Evolutionary conservation across 179 eudicot genomes (phyloP).

Genomic region (Silene vulgaris): DNA sequence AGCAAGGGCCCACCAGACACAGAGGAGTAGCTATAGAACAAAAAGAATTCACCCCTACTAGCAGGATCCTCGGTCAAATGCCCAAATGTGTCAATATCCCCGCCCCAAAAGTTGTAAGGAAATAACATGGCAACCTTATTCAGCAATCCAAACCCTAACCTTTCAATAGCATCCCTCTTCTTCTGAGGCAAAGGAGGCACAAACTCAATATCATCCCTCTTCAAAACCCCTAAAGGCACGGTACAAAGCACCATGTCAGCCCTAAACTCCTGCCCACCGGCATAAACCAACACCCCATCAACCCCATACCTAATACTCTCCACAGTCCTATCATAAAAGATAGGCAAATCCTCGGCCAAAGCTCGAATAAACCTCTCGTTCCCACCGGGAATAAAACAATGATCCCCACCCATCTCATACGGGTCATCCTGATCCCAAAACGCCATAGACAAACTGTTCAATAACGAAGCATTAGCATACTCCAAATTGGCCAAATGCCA

Average conservation of each 20-base stretch:
- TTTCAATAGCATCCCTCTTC: conserved; percentile 71
- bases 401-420: conserved; percentile 98
- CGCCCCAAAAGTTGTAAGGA: conserved; percentile 95
- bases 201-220: conserved; percentile 62
- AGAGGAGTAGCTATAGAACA: conserved; percentile 83
- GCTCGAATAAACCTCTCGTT: conserved; percentile 81
- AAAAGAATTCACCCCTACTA: conserved; percentile 88
- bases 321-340: conserved; percentile 56
- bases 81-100: conserved; percentile 90
- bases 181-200: conserved; percentile 78
- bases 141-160: conserved; percentile 86
- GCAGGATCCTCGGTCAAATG: conserved; percentile 70
- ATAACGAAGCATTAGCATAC: conserved; percentile 78
- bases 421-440: conserved; percentile 99
- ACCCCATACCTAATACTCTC: conserved; percentile 66
- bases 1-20: conserved; percentile 98
- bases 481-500: conserved; percentile 98
- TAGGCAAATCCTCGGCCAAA: conserved; percentile 73
- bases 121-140: conserved; percentile 96
- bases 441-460: conserved; percentile 84
- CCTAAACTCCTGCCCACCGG: conserved; percentile 65
- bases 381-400: conserved; percentile 95
- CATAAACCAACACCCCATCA: conserved; percentile 78
- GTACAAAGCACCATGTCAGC: conserved; percentile 94
- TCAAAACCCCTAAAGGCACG: conserved; percentile 84